Base-by-base conservation (phyloP, 768 basidiomycete species). In the Suillus occidentalis region DNA sequence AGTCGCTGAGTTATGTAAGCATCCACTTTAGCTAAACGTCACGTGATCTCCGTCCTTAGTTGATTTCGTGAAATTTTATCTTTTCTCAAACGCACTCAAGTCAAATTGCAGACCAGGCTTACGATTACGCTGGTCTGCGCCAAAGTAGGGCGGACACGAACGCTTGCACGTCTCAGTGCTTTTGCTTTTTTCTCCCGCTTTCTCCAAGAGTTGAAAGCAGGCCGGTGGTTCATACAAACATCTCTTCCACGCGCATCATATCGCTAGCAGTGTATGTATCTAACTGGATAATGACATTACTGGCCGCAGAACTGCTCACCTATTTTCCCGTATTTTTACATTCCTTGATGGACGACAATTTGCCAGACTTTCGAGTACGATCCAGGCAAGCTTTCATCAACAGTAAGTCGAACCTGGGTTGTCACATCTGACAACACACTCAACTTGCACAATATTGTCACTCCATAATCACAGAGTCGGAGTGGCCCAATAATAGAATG, bases 61-160 rank as follows among this genome's bases (percentile, higher is more conserved):
- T 6, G 5, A 18, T 5, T 7, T 34, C 28, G 52, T 14, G 12
- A 39, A 7, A 20, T 60, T 70, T 53, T 16, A 14, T 53, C 0
- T 4, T 13, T 63, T 67, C 63, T 67, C 61, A 63, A 72, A 68
- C 75, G 75, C 74, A 75, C 74, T 76, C 74, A 68, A 64, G 74
- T 75, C 74, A 75, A 75, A 75, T 75, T 75, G 67, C 74, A 73
- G 67, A 68, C 66, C 75, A 67, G 22, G 40, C 61, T 58, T 40
- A 45, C 22, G 22, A 31, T 40, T 50, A 66, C 40, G 53, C 62
- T 73, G 74, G 75, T 76, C 50, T 76, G 74, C 73, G 74, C 74
- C 74, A 76, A 76, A 76, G 74, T 60, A 76, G 74, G 70, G 74
- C 74, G 74, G 60, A 75, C 34, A 75, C 63, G 37, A 45, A 76